phyloP scores from a whole-genome alignment of 176 grass and related monocot species.

The Canna indica region DNA sequence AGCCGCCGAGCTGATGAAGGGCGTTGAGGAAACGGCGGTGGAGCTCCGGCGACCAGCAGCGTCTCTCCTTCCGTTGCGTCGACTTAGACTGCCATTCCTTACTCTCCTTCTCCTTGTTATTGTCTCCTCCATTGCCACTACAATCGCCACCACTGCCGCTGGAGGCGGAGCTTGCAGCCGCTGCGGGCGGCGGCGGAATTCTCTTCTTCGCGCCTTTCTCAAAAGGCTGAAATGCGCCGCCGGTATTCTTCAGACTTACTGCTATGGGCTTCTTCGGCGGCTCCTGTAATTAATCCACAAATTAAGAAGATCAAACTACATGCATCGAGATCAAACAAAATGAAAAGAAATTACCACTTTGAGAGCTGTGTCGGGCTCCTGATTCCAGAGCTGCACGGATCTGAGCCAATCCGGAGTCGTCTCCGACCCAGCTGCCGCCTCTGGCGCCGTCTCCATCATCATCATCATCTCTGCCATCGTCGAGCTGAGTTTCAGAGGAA shows the following conservation, averaged over 20 bases:
- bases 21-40: conserved; percentile 70
- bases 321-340: neutral
- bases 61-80: conserved; percentile 43
- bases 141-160: conserved; percentile 8
- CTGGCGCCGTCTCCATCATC: conserved; percentile 18
- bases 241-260: conserved; percentile 26
- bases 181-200: conserved; percentile 23
- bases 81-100: conserved; percentile 34
- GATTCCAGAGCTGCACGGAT: conserved; percentile 74
- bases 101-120: conserved; percentile 26
- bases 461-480: conserved; percentile 35
- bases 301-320: neutral
- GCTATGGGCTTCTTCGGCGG: conserved; percentile 51
- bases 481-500: conserved; percentile 68
- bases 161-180: conserved; percentile 27
- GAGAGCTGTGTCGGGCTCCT: conserved; percentile 9
- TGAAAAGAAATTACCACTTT: neutral
- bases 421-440: neutral
- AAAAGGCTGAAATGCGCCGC: conserved; percentile 79
- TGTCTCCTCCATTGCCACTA: conserved; percentile 21
- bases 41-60: conserved; percentile 88
- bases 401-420: conserved; percentile 59
- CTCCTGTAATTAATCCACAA: conserved; percentile 22
- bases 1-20: conserved; percentile 69
- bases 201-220: conserved; percentile 62